Evolutionary conservation across 2,329 filamentous ascomycete genomes (phyloP), one percentile per base, ranked within the genome.

Genomic region (Fusarium sublunatum): DNA sequence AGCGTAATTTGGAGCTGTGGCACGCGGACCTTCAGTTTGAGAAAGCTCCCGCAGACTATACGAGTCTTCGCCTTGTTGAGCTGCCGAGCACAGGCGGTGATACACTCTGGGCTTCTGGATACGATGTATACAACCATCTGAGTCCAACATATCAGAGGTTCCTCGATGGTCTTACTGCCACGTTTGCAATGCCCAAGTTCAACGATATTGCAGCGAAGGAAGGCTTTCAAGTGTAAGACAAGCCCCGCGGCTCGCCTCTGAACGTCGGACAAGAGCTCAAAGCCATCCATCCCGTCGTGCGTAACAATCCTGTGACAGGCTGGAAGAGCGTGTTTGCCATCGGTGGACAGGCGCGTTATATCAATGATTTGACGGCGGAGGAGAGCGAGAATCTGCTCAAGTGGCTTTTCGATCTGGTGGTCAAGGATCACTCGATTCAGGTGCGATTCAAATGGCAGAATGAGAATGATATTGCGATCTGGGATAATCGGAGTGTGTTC

Each of bases 11-110:
- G 7, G 61, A 65, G 32, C 4, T 59, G 2, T 88, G 86, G 86
- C 86, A 88, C 70, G 83, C 82, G 1, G 87, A 90, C 61, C 89
- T 90, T 63, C 82, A 83, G 1, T 91, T 89, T 57, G 88, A 91
- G 75, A 83, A 82, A 0, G 76, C 85, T 4, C 88, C 88, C 0
- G 81, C 82, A 7, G 88, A 91, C 70, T 91, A 90, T 67, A 81
- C 87, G 0, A 79, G 84, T 1, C 76, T 90, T 1, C 75, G 83
- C 1, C 72, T 88, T 4, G 80, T 78, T 0, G 73, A 86, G 64
- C 73, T 88, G 2, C 86, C 86, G 5, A 76, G 77, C 51, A 85
- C 81, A 0, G 85, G 84, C 5, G 81, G 84, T 36, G 81, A 84
- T 72, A 89, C 88, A 0, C 80, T 90, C 6, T 90, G 87, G 86